phyloP scores from a whole-genome alignment of 2,329 filamentous ascomycete genomes.

The Pezicula neosporulosa region DNA sequence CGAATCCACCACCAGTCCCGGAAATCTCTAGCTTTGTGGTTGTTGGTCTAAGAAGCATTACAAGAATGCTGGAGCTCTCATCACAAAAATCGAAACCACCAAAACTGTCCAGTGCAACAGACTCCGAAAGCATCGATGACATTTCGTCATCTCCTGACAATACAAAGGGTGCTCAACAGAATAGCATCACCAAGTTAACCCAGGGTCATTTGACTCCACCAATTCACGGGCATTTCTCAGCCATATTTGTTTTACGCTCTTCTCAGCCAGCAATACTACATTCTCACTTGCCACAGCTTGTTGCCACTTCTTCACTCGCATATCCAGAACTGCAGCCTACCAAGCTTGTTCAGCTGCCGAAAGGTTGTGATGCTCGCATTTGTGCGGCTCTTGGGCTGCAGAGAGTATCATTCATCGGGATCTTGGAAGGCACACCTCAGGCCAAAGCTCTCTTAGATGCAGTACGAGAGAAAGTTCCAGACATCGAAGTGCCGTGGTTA shows the following conservation, averaged over 20 bases:
- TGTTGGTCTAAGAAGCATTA: constrained; percentile 62
- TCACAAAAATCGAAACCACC: constrained; percentile 14
- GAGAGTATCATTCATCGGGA: constrained; percentile 60
- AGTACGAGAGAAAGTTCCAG: constrained; percentile 46
- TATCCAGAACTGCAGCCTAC: constrained; percentile 37
- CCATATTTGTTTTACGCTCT: constrained; percentile 56
- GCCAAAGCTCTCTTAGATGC: constrained; percentile 54
- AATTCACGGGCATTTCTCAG: constrained; percentile 26
- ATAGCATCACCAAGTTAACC: background rate
- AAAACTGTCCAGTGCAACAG: background rate
- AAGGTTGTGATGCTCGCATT: constrained; percentile 53
- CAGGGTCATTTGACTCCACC: background rate
- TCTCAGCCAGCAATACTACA: constrained; percentile 56
- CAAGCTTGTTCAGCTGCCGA: constrained; percentile 61
- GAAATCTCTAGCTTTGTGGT: constrained; percentile 56
- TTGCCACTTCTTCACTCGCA: constrained; percentile 45
- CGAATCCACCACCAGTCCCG: constrained; percentile 36
- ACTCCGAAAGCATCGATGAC: background rate
- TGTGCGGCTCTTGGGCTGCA: constrained; percentile 56
- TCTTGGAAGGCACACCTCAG: constrained; percentile 53
- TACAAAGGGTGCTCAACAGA: background rate
- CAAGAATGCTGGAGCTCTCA: constrained; percentile 43
- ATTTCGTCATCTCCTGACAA: background rate
- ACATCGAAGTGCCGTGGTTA: constrained; percentile 55
- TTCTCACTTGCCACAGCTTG: constrained; percentile 55